Evolutionary conservation across 345 rosid genomes (phyloP).

Genomic region (Populus simonii): DNA sequence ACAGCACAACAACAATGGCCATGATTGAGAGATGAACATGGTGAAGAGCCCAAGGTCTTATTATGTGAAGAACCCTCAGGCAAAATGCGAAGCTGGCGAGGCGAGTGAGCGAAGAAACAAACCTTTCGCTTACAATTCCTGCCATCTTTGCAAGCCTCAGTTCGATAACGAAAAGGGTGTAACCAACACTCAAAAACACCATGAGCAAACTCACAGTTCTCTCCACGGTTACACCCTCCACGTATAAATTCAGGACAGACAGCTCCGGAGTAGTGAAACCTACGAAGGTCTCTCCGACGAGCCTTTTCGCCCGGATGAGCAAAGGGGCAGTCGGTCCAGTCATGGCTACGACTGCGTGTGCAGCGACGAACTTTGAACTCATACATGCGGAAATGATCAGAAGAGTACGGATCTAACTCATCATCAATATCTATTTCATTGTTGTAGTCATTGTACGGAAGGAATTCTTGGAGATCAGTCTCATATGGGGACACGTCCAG

Average conservation of each 20-base stretch:
- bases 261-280: constrained; percentile 58
- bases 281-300: constrained; percentile 75
- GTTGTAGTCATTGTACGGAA: constrained; percentile 33
- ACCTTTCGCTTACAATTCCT: constrained; percentile 22
- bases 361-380: constrained; percentile 93
- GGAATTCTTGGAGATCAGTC: constrained; percentile 28
- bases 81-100: constrained; percentile 21
- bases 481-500: constrained; percentile 6
- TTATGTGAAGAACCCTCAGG: constrained; percentile 5
- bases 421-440: constrained; percentile 21
- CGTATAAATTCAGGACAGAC: constrained; percentile 73
- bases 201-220: constrained; percentile 22
- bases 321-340: constrained; percentile 96
- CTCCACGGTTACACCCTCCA: constrained; percentile 22
- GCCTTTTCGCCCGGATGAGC: constrained; percentile 90
- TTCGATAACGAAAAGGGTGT: constrained; percentile 28
- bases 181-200: constrained; percentile 30
- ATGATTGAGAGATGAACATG: constrained; percentile 14
- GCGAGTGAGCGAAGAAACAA: constrained; percentile 26
- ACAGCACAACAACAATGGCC: constrained; percentile 50
- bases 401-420: constrained; percentile 47
- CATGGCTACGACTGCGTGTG: constrained; percentile 87
- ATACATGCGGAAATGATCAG: constrained; percentile 84
- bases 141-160: constrained; percentile 30
- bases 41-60: neutral